These are phyloP conservation scores for Coemansia sp. DNA, from an alignment of 192 early-diverging fungal species.

Conservation along the genomic window DNA sequence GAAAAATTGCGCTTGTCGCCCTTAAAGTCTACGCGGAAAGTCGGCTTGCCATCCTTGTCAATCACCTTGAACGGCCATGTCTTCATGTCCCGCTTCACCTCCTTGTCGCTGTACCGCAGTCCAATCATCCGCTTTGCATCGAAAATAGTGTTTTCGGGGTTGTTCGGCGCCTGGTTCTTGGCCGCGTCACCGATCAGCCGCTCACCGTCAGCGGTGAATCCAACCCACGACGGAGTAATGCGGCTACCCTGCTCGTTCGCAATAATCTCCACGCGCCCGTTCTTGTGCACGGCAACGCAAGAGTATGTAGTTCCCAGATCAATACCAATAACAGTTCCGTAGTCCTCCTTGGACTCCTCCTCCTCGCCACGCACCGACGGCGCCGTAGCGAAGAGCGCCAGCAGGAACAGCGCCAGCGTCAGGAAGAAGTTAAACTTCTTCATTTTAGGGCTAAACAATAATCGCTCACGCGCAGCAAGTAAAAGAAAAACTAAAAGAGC, in stretches of 20 bases:
- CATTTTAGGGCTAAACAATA: slow-evolving; percentile 28
- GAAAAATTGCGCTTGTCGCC: slow-evolving; percentile 82
- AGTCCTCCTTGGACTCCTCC: slow-evolving; percentile 44
- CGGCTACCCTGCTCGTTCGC: slow-evolving; percentile 96
- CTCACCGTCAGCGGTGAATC: slow-evolving; percentile 83
- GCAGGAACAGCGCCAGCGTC: slow-evolving; percentile 43
- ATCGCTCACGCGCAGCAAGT: slow-evolving; percentile 1
- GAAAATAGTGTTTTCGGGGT: slow-evolving; percentile 91
- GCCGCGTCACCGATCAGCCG: slow-evolving; percentile 91
- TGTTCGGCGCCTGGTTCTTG: slow-evolving; percentile 89
- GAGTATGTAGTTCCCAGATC: slow-evolving; percentile 95
- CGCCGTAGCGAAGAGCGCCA: slow-evolving; percentile 42
- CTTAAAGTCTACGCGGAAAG: slow-evolving; percentile 82
- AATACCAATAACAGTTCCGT: slow-evolving; percentile 78
- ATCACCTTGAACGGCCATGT: slow-evolving; percentile 92
- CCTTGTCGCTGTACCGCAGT: slow-evolving; percentile 83
- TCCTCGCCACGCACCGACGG: slow-evolving; percentile 48
- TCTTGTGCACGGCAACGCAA: slow-evolving; percentile 91
- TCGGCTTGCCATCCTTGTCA: slow-evolving; percentile 78
- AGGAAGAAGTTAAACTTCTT: slow-evolving; percentile 49
- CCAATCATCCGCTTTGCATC: slow-evolving; percentile 94
- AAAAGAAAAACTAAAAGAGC: slow-evolving; percentile 12
- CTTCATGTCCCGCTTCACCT: slow-evolving; percentile 91
- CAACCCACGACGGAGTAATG: slow-evolving; percentile 94
- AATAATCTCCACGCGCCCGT: slow-evolving; percentile 96